phyloP scores from a whole-genome alignment of 495 filamentous ascomycete genomes.

The Opeltia flavorubescens region DNA sequence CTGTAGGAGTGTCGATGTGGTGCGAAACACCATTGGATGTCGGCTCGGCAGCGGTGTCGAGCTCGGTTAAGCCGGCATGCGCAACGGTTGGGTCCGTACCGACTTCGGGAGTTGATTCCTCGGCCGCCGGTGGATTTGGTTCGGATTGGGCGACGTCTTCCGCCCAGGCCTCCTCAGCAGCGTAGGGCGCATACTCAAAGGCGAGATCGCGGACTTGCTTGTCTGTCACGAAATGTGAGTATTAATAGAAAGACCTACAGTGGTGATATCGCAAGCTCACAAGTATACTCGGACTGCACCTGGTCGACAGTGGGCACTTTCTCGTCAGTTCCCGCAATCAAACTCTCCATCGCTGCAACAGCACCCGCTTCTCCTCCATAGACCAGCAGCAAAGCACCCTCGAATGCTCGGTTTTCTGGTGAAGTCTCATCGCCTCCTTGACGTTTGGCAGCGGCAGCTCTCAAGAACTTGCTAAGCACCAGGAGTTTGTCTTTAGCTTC shows the following conservation, averaged over 20 bases:
- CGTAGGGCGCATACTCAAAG: conserved; percentile 33
- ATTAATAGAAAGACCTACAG: not conserved
- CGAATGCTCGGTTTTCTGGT: conserved; percentile 68
- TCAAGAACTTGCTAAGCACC: conserved; percentile 63
- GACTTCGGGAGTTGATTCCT: conserved; percentile 21
- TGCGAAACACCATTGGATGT: conserved; percentile 23
- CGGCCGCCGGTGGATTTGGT: conserved; percentile 24
- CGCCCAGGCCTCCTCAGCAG: conserved; percentile 27
- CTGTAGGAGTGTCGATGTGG: conserved; percentile 31
- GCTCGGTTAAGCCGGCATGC: conserved; percentile 65
- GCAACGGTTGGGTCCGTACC: conserved; percentile 62
- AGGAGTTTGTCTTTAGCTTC: conserved; percentile 43
- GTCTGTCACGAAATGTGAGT: conserved; percentile 22
- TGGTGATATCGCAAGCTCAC: conserved; percentile 34
- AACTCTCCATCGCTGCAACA: conserved; percentile 67
- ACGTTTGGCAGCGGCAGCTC: conserved; percentile 59
- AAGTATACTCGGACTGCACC: conserved; percentile 54
- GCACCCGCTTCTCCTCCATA: conserved; percentile 77
- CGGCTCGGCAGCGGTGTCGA: conserved; percentile 25
- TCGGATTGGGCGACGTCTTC: conserved; percentile 34
- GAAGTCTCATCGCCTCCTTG: conserved; percentile 49
- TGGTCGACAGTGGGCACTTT: conserved; percentile 49
- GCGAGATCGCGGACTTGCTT: conserved; percentile 26
- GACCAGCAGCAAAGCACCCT: conserved; percentile 75
- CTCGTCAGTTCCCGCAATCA: conserved; percentile 71